Percentiles rank a stretch among this genome's conserved stretches.
phyloP scores from a whole-genome alignment of 169 alveolate species.

The Pseudocohnilembus persalinus region DNA sequence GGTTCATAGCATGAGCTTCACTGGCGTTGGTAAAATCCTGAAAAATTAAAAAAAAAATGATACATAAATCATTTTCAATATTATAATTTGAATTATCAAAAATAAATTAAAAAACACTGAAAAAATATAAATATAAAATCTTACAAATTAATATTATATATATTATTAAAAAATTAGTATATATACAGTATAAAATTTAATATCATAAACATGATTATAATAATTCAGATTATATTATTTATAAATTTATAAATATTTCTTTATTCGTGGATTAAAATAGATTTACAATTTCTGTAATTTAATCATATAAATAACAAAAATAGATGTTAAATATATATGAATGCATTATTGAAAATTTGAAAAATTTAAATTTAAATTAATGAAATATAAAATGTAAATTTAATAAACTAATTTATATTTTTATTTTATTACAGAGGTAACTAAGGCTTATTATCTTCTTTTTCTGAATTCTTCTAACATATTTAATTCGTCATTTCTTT shows the following conservation, averaged over 20 bases:
- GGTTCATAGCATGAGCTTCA: constrained; percentile 11
- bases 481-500: constrained; percentile 46
- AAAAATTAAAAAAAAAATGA: too few species aligned
- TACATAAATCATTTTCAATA: not conserved
- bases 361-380: too few species aligned
- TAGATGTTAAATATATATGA: not conserved
- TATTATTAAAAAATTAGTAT: too few species aligned
- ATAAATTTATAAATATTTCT: too few species aligned
- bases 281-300: not conserved
- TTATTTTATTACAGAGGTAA: not conserved
- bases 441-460: constrained; percentile 33
- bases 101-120: not conserved
- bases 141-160: too few species aligned
- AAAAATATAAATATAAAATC: not conserved
- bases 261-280: too few species aligned
- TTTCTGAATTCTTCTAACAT: constrained; percentile 71
- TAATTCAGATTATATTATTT: too few species aligned
- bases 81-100: too few species aligned
- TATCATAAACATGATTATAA: too few species aligned
- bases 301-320: not conserved
- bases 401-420: too few species aligned
- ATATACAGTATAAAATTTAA: too few species aligned
- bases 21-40: not conserved
- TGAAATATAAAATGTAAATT: too few species aligned
- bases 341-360: not conserved